Percentiles rank a stretch among this genome's conserved stretches.
Conservation (phyloP, 2,329 filamentous ascomycete genomes). For the Aspergillus sp. region DNA sequence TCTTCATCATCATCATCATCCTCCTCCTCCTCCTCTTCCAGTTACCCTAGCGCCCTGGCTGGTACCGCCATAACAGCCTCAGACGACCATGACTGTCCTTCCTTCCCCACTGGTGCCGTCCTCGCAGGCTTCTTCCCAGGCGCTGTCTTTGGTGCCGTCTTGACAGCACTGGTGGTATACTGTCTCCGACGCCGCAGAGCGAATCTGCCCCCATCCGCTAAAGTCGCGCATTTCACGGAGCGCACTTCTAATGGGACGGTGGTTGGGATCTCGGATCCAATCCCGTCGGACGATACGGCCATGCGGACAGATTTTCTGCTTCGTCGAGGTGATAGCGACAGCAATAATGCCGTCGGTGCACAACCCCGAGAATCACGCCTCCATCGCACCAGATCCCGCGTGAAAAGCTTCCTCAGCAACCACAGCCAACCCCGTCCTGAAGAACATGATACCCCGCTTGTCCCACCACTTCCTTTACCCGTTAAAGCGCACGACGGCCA, state of each 20-base stretch:
- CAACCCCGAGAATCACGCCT: slow-evolving; percentile 21
- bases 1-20: slow-evolving; percentile 7
- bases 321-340: slow-evolving; percentile 15
- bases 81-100: slow-evolving; percentile 19
- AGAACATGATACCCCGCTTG: not conserved
- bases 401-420: slow-evolving; percentile 29
- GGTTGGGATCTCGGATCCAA: slow-evolving; percentile 36
- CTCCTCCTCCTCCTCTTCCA: slow-evolving; percentile 1
- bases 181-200: slow-evolving; percentile 26
- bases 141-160: slow-evolving; percentile 39
- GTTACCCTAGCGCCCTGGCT: not conserved
- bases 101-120: slow-evolving; percentile 36
- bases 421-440: slow-evolving; percentile 7
- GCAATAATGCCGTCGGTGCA: slow-evolving; percentile 9
- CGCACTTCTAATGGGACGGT: slow-evolving; percentile 25
- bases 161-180: slow-evolving; percentile 45
- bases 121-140: slow-evolving; percentile 42
- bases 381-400: slow-evolving; percentile 27
- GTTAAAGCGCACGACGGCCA: not conserved
- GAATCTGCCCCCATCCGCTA: slow-evolving; percentile 10
- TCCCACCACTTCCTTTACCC: not conserved
- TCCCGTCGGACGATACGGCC: slow-evolving; percentile 35
- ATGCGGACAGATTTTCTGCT: slow-evolving; percentile 40
- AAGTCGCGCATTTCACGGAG: slow-evolving; percentile 20
- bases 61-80: not conserved